These are phyloP conservation scores for Vigna nakashimae DNA, from an alignment of 306 rosid species.

Conservation along the genomic window DNA sequence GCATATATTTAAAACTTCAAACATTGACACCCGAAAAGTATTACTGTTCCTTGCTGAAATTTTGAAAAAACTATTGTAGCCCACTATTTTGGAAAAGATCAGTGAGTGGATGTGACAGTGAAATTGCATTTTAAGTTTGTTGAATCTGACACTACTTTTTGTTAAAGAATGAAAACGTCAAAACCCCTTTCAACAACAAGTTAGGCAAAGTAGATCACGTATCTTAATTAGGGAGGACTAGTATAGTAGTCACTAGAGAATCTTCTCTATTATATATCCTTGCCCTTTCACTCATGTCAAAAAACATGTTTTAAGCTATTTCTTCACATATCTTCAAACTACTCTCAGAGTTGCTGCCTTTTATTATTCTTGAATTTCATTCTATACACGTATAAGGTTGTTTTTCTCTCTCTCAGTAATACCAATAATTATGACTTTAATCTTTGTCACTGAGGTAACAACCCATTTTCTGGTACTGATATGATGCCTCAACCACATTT, in stretches of 20 bases:
- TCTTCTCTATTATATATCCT: slow-evolving; percentile 16
- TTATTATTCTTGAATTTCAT: neutral
- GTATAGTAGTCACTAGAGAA: slow-evolving; percentile 6
- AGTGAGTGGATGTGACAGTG: neutral
- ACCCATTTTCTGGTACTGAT: slow-evolving; percentile 21
- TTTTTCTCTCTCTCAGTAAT: neutral
- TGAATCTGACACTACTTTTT: neutral
- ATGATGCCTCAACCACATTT: slow-evolving; percentile 3
- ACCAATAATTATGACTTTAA: slow-evolving; percentile 11
- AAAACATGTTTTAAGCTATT: neutral
- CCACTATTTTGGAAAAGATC: neutral
- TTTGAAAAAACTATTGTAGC: slow-evolving; percentile 2
- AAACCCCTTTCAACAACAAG: slow-evolving; percentile 22
- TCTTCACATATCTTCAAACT: neutral
- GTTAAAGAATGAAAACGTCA: slow-evolving; percentile 4
- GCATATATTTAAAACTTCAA: no score
- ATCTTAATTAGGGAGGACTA: slow-evolving; percentile 1
- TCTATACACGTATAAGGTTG: no score
- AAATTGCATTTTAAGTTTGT: slow-evolving; percentile 26
- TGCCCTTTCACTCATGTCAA: slow-evolving; percentile 30
- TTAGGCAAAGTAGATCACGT: slow-evolving; percentile 37
- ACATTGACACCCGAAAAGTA: no score
- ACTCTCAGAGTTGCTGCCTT: neutral
- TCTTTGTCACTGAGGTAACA: slow-evolving; percentile 20
- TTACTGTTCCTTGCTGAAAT: neutral